Evolutionary conservation across 768 basidiomycete species (phyloP).

Genomic region (Kockovaella imperatae): DNA sequence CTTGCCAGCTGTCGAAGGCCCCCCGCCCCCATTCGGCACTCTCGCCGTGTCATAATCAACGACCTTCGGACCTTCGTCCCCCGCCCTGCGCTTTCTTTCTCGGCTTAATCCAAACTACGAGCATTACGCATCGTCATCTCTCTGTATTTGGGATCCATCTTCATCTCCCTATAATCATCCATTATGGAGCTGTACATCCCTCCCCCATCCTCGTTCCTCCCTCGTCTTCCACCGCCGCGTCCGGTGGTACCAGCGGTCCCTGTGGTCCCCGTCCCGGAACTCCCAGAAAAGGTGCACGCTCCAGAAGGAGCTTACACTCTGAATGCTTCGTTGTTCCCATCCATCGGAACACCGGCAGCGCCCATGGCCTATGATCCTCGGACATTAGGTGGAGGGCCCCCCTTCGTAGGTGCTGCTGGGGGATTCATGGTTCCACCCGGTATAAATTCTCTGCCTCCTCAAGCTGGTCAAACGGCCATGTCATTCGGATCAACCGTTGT

Average conservation of each 20-base stretch:
- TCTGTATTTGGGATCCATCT: no score
- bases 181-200: constrained; percentile 39
- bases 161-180: no score
- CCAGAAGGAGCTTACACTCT: constrained; percentile 37
- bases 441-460: constrained; percentile 4
- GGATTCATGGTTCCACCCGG: constrained; percentile 25
- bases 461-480: constrained; percentile 23
- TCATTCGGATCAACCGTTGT: constrained; percentile 31
- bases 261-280: constrained; percentile 30
- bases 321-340: constrained; percentile 22
- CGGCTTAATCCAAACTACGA: no score
- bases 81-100: no score
- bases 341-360: constrained; percentile 23
- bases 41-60: no score
- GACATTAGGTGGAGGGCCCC: constrained; percentile 5
- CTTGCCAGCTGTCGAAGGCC: no score
- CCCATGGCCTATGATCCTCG: constrained; percentile 15
- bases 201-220: constrained; percentile 26
- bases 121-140: no score
- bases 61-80: no score
- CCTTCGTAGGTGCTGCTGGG: constrained; percentile 24
- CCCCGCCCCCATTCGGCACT: no score
- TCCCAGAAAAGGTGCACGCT: constrained; percentile 32
- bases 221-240: constrained; percentile 28
- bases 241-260: constrained; percentile 36